Percentiles rank a stretch among this genome's conserved stretches.
These are phyloP conservation scores for Corymbia maculata DNA, from an alignment of 345 rosid species.

Conservation along the genomic window DNA sequence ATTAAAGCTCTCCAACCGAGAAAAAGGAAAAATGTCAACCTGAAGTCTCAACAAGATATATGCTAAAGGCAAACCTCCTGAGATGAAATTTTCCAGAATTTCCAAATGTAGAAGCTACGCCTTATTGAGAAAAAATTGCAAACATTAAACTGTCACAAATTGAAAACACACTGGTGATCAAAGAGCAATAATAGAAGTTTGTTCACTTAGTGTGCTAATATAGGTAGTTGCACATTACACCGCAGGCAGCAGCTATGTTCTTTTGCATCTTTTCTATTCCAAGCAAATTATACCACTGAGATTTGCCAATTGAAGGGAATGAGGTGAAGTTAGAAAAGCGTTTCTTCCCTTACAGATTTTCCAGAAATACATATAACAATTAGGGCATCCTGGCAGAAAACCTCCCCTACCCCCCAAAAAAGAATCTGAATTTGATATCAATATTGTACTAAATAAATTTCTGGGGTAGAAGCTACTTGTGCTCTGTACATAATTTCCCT, in stretches of 20 bases:
- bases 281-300: neutral
- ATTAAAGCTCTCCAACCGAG: neutral
- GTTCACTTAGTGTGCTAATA: neutral
- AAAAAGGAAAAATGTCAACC: neutral
- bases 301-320: neutral
- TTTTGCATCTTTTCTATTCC: neutral
- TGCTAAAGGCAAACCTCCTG: neutral
- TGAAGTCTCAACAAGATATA: neutral
- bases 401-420: neutral
- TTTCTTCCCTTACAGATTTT: neutral
- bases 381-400: neutral
- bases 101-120: neutral
- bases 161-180: neutral
- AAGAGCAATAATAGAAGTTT: neutral
- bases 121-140: neutral
- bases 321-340: neutral
- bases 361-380: neutral
- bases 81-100: neutral
- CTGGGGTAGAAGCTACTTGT: neutral
- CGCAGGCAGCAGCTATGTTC: neutral
- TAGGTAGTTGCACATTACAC: neutral
- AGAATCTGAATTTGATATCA: neutral
- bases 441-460: neutral
- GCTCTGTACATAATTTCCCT: neutral
- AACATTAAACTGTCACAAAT: neutral